Evolutionary conservation across 106 monocot species (phyloP).

Genomic region (Gastrodia elata): DNA sequence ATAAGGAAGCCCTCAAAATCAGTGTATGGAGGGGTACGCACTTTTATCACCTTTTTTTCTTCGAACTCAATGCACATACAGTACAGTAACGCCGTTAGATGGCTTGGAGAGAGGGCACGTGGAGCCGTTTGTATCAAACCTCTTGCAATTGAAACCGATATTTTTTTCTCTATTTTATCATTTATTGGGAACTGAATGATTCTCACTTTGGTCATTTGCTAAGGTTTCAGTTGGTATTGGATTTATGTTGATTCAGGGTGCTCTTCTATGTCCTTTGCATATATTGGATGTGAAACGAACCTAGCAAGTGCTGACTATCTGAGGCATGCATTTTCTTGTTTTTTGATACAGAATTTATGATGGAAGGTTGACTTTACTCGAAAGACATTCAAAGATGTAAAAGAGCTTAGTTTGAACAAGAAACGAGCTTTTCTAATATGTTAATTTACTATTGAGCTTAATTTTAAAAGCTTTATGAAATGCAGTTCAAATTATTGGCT

Average conservation of each 20-base stretch:
- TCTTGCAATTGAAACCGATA: neutral
- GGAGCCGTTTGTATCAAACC: neutral
- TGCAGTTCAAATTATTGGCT: too few relatives aligned
- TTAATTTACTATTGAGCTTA: too few relatives aligned
- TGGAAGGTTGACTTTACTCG: neutral
- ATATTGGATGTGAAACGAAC: neutral
- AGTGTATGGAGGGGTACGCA: constrained; percentile 88
- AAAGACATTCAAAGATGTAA: neutral
- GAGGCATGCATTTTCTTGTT: neutral
- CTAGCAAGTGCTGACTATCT: neutral
- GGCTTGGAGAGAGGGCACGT: neutral
- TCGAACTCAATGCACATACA: neutral
- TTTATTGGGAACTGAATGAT: neutral
- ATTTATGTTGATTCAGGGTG: neutral
- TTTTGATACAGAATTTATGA: neutral
- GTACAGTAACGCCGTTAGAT: neutral
- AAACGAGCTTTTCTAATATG: too few relatives aligned
- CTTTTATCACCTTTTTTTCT: neutral
- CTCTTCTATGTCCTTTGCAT: neutral
- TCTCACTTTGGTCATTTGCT: neutral
- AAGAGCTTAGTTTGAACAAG: neutral
- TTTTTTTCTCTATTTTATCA: neutral
- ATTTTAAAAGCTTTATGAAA: too few relatives aligned
- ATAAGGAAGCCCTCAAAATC: constrained; percentile 96
- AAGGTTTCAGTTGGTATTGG: neutral